Evolutionary conservation across 78 protist species (phyloP), one percentile per base, ranked within the genome.

Genomic region (Dictyostelium citrinum): DNA sequence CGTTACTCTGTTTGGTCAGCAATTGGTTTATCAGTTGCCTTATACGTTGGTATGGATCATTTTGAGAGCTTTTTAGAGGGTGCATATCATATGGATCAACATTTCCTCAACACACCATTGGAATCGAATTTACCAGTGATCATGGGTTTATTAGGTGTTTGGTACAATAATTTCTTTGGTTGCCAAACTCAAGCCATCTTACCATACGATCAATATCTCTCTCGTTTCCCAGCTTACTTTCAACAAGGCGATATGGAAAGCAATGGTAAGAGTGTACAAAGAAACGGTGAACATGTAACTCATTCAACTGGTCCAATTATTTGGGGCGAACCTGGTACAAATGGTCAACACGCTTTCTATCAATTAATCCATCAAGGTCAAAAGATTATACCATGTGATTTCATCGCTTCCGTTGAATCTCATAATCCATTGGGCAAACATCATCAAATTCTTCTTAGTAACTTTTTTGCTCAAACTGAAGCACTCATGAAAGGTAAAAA

Each of bases 311-410:
- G 99, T 10, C 98, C 99, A 29, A 95, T 98, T 68, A 95, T 97
- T 55, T 98, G 97, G 97, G 99, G 99, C 45, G 99, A 99, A 82
- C 99, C 99, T 14, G 99, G 99, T 10, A 99, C 99, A 68, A 98
- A 97, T 75, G 99, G 99, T 8, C 99, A 99, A 95, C 99, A 99
- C 78, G 98, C 99, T 2, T 98, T 99, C 97, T 98, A 96, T 95
- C 99, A 98, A 96, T 95, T 97, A 67, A 91, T 95, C 29, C 97
- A 91, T 93, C 95, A 91, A 55, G 99, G 99, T 45, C 96, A 97
- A 17, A 97, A 97, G 80, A 27, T 97, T 29, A 85, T 98, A 67
- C 99, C 99, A 46, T 43, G 93, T 39, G 99, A 98, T 79, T 98
- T 98, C 76, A 60, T 98, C 31, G 97, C 97, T 16, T 90, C 97